Percentiles rank a stretch among this genome's conserved stretches.
phyloP scores from a whole-genome alignment of 2,329 filamentous ascomycete species.

The Diaporthe citriasiana region DNA sequence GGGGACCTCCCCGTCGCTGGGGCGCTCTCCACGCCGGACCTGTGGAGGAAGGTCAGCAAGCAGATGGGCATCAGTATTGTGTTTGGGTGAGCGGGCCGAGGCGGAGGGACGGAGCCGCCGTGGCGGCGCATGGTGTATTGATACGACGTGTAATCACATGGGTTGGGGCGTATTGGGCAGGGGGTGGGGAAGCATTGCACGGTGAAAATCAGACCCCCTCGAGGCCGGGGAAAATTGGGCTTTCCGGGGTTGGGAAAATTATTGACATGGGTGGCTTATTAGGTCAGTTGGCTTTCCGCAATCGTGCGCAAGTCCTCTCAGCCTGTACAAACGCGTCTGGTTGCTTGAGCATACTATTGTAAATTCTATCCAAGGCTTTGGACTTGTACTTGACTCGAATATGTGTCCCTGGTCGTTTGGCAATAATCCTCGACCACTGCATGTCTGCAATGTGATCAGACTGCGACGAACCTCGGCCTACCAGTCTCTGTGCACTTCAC shows the following conservation, averaged over 20 bases:
- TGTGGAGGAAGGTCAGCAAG: conserved; percentile 70
- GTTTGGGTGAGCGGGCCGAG: conserved; percentile 61
- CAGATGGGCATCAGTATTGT: conserved; percentile 72
- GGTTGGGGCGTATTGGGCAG: conserved; percentile 26
- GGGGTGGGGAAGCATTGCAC: conserved; percentile 28
- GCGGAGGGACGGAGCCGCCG: neutral
- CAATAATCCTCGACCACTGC: neutral
- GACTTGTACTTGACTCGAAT: neutral
- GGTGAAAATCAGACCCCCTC: conserved; percentile 7
- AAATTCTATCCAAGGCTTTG: conserved; percentile 11
- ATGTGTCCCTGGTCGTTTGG: no score
- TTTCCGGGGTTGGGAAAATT: conserved; percentile 12
- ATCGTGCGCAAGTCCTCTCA: no score
- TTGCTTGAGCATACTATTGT: conserved; percentile 8
- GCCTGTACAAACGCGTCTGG: conserved; percentile 14
- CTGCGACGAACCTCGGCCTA: neutral
- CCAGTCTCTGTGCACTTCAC: neutral
- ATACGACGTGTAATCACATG: conserved; percentile 29
- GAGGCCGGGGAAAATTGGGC: neutral
- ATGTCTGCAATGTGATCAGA: neutral
- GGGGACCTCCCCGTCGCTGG: conserved; percentile 1
- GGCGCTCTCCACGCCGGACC: conserved; percentile 50
- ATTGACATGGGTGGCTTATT: conserved; percentile 25
- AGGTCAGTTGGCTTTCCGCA: neutral
- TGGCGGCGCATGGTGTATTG: conserved; percentile 12